Percentiles rank a stretch among this genome's conserved stretches.
Conservation (phyloP, 495 filamentous ascomycete genomes). For the Neurospora sp. region DNA sequence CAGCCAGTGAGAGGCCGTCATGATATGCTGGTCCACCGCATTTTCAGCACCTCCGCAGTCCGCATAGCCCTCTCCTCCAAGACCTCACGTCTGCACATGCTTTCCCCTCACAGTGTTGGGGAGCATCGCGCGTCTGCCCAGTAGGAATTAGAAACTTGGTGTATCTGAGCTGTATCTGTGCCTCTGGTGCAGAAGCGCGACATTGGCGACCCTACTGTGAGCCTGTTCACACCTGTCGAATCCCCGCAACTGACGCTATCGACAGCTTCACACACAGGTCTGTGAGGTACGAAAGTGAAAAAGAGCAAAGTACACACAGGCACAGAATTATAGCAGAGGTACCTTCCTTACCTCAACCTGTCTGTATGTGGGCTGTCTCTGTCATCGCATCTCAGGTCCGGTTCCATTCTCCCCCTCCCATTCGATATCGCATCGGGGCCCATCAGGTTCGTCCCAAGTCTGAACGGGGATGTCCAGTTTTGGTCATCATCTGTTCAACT, state of each 20-base stretch:
- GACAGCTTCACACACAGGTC: background rate
- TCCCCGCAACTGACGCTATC: background rate
- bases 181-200: background rate
- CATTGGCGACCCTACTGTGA: background rate
- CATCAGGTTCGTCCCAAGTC: background rate
- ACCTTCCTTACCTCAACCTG: background rate
- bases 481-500: background rate
- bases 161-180: background rate
- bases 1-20: background rate
- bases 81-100: background rate
- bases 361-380: background rate
- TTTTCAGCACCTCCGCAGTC: slow-evolving; percentile 13
- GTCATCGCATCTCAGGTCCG: background rate
- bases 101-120: background rate
- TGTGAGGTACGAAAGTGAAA: background rate
- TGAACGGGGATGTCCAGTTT: background rate
- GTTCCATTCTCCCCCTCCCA: background rate
- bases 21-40: slow-evolving; percentile 1
- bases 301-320: background rate
- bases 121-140: background rate
- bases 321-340: background rate
- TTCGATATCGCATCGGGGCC: background rate
- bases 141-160: background rate
- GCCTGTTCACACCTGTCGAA: background rate
- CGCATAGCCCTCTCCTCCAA: slow-evolving; percentile 5